Evolutionary conservation across 768 basidiomycete species (phyloP).

Genomic region (Tephrocybe rancida): DNA sequence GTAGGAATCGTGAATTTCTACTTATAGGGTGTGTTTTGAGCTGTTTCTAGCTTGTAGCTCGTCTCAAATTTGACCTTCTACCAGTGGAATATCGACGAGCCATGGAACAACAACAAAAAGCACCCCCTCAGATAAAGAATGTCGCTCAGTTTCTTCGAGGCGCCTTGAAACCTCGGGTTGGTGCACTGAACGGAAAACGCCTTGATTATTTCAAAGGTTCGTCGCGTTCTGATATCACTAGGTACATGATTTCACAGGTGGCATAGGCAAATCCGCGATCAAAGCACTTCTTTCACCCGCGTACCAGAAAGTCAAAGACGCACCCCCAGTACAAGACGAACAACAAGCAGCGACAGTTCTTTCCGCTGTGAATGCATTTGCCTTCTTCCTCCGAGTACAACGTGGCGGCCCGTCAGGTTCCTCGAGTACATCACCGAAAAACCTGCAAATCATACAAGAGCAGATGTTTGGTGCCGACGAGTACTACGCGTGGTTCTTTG

Average conservation of each 20-base stretch:
- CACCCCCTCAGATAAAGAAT: slow-evolving; percentile 77
- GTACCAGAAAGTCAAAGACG: slow-evolving; percentile 86
- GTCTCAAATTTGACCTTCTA: background rate
- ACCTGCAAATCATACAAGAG: slow-evolving; percentile 77
- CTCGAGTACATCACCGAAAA: slow-evolving; percentile 75
- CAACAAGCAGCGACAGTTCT: slow-evolving; percentile 73
- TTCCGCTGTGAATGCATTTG: slow-evolving; percentile 71
- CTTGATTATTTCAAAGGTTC: slow-evolving; percentile 98
- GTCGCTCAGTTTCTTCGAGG: slow-evolving; percentile 88
- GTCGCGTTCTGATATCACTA: slow-evolving; percentile 17
- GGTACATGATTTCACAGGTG: background rate
- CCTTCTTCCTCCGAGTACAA: slow-evolving; percentile 93
- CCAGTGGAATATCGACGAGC: background rate
- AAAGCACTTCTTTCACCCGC: slow-evolving; percentile 91
- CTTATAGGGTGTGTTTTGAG: slow-evolving; percentile 5
- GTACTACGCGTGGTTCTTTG: slow-evolving; percentile 98
- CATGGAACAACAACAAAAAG: slow-evolving; percentile 78
- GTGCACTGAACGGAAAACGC: slow-evolving; percentile 91
- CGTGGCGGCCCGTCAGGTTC: slow-evolving; percentile 69
- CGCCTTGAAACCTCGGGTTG: slow-evolving; percentile 86
- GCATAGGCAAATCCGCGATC: slow-evolving; percentile 85
- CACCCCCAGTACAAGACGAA: slow-evolving; percentile 73
- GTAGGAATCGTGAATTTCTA: background rate
- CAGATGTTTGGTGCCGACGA: slow-evolving; percentile 77
- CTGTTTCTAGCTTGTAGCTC: background rate